Percentiles rank a stretch among this genome's conserved stretches.
Conservation (phyloP, 2,329 filamentous ascomycete species). For the Aspergillus glaucus region DNA sequence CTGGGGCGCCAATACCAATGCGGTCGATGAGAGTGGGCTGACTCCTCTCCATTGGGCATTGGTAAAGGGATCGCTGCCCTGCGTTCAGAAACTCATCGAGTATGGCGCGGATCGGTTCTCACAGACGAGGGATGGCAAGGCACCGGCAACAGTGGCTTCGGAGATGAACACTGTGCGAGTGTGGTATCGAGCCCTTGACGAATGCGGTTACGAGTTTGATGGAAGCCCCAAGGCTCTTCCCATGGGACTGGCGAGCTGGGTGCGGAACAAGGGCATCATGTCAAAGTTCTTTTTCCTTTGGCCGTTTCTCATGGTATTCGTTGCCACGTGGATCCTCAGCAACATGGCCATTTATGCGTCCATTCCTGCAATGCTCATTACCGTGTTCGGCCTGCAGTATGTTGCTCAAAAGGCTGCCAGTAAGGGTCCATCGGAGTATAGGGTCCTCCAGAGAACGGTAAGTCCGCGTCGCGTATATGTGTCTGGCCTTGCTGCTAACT, state of each 20-base stretch:
- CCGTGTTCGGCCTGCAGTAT: constrained; percentile 65
- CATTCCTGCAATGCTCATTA: constrained; percentile 62
- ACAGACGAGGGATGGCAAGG: constrained; percentile 84
- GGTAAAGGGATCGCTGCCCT: constrained; percentile 83
- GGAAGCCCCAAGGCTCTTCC: constrained; percentile 63
- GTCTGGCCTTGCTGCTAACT: background rate
- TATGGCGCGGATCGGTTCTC: constrained; percentile 92
- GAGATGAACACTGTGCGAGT: constrained; percentile 82
- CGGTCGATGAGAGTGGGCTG: constrained; percentile 84
- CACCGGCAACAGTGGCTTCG: constrained; percentile 72
- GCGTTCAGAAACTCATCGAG: constrained; percentile 89
- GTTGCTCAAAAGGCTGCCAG: constrained; percentile 69
- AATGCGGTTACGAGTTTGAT: constrained; percentile 76
- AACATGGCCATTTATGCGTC: constrained; percentile 68
- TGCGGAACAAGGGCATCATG: constrained; percentile 72
- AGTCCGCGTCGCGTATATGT: constrained; percentile 19
- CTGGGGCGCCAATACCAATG: constrained; percentile 92
- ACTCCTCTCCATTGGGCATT: constrained; percentile 94
- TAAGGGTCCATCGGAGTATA: constrained; percentile 82
- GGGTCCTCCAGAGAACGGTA: constrained; percentile 82
- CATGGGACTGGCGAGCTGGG: constrained; percentile 66
- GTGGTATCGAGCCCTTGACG: constrained; percentile 75
- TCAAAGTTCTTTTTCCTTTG: constrained; percentile 83
- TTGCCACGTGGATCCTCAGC: constrained; percentile 65
- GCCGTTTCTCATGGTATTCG: constrained; percentile 72